These are phyloP conservation scores for Friedmanniomyces simplex DNA, from an alignment of 495 filamentous ascomycete species.

Conservation along the genomic window DNA sequence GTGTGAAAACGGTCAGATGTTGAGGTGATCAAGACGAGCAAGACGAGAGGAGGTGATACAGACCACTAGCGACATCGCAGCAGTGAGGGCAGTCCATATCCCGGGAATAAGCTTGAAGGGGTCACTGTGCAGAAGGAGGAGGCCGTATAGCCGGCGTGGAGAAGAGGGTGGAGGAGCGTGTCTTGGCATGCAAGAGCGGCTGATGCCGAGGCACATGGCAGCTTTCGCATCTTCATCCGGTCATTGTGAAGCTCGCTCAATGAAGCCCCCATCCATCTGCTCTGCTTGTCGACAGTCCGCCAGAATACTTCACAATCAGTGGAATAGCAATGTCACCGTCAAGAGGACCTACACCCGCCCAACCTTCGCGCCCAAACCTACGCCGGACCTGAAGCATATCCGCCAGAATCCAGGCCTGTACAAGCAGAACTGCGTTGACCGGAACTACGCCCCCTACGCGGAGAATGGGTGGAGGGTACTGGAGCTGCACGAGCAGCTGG, in stretches of 20 bases:
- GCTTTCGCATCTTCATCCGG: no score
- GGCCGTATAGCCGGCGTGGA: neutral
- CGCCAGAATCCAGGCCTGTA: constrained; percentile 70
- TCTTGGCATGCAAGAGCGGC: neutral
- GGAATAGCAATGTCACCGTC: neutral
- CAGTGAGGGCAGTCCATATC: neutral
- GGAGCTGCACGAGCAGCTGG: constrained; percentile 56
- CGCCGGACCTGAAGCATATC: constrained; percentile 78
- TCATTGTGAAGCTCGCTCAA: neutral
- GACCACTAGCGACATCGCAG: neutral
- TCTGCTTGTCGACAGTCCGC: constrained; percentile 4
- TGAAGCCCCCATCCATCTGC: constrained; percentile 11
- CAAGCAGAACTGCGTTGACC: constrained; percentile 66
- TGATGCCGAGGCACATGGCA: neutral
- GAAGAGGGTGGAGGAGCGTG: neutral
- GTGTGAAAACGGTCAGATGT: neutral
- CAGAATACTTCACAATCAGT: neutral
- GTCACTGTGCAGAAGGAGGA: neutral
- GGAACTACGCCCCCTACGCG: constrained; percentile 67
- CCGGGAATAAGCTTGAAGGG: neutral
- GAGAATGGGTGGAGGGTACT: constrained; percentile 59
- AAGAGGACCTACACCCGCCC: constrained; percentile 39
- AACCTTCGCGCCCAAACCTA: constrained; percentile 68
- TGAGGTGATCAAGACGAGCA: neutral
- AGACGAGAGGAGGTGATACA: neutral